Base-by-base conservation (phyloP, 768 basidiomycete species). In the Boletus subcaerulescens region DNA sequence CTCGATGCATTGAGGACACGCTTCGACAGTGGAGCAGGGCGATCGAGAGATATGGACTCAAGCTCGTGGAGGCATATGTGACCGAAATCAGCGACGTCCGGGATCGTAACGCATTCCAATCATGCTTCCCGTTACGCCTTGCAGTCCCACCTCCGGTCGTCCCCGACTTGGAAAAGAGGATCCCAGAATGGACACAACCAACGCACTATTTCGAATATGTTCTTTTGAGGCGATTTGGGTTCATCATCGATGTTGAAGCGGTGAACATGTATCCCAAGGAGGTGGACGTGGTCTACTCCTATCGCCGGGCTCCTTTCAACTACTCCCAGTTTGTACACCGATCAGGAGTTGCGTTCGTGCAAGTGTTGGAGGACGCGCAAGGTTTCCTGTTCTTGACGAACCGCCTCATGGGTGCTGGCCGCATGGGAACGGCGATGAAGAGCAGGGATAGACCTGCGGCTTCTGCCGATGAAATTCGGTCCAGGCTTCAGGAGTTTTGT, bases 261-360 rank as follows among this genome's bases (percentile, higher is more conserved):
- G 80, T 78, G 10, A 76, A 78, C 18, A 74, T 89, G 57, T 95
- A 95, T 65, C 86, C 91, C 13, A 86, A 87, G 44, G 81, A 84
- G 40, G 80, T 97, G 54, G 88, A 93, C 59, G 90, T 93, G 18
- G 76, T 87, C 22, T 98, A 98, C 73, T 90, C 89, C 10, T 98
- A 98, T 67, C 87, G 95, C 14, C 85, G 88, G 38, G 74, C 82
- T 40, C 78, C 85, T 5, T 91, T 85, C 75, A 78, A 80, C 58
- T 82, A 93, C 71, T 90, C 93, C 18, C 96, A 98, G 67, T 98
- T 92, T 68, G 89, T 97, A 31, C 96, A 97, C 65, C 84, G 86
- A 46, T 83, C 88, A 5, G 97, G 97, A 2, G 83, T 89, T 22
- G 93, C 91, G 10, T 93, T 98, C 65, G 85, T 93, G 10, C 93